These are phyloP conservation scores for Xylaria nigripes DNA, from an alignment of 495 filamentous ascomycete species.

Conservation along the genomic window DNA sequence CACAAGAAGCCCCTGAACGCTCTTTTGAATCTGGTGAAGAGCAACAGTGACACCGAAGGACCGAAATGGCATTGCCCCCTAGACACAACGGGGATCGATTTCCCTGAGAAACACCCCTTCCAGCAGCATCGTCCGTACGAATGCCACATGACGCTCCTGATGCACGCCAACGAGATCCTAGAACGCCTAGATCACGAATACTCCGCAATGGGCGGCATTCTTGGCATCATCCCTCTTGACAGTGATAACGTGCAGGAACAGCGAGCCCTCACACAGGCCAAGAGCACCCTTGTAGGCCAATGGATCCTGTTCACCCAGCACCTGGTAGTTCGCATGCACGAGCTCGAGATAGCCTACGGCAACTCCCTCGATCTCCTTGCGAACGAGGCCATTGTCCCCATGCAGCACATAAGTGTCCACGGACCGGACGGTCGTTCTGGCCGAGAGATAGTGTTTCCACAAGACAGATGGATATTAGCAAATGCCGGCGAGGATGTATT, in stretches of 20 bases:
- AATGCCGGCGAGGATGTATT: constrained; percentile 44
- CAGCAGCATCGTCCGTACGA: constrained; percentile 30
- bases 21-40: constrained; percentile 38
- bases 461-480: constrained; percentile 45
- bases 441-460: constrained; percentile 36
- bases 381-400: constrained; percentile 40
- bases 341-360: constrained; percentile 41
- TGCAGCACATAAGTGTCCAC: constrained; percentile 25
- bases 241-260: constrained; percentile 21
- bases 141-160: constrained; percentile 39
- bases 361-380: constrained; percentile 40
- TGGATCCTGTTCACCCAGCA: constrained; percentile 41
- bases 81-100: constrained; percentile 4
- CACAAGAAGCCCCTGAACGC: constrained; percentile 38
- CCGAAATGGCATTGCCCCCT: constrained; percentile 37
- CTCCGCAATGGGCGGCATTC: constrained; percentile 40
- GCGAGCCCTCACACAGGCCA: constrained; percentile 25
- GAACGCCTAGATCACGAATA: constrained; percentile 49
- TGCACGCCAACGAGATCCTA: constrained; percentile 46
- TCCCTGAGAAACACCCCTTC: constrained; percentile 14
- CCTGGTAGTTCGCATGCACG: constrained; percentile 40
- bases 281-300: constrained; percentile 40
- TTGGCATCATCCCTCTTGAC: constrained; percentile 38
- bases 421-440: constrained; percentile 33
- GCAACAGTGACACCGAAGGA: constrained; percentile 30